Base-by-base conservation (phyloP, 257 asterid genomes). In the Nicotiana tomentosiformis region DNA sequence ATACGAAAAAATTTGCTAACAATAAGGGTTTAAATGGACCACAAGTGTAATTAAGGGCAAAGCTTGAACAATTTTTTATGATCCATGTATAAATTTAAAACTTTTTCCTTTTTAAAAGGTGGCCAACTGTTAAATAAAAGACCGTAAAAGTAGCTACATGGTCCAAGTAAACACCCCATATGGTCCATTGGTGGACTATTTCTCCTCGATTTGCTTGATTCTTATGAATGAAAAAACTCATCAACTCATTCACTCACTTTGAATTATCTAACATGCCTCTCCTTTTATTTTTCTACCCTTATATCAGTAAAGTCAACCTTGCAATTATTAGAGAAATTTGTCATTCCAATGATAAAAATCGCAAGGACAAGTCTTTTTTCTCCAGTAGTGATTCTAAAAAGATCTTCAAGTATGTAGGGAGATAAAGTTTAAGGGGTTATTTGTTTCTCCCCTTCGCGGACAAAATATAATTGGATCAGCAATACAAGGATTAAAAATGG, bases 181-280 rank as follows among this genome's bases (percentile, higher is more conserved):
- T 74, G 61, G 62, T 74, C 67, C 82, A 12, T 60, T 78, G 72
- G 56, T 60, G 20, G 58, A 61, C 82, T 79, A 61, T 37, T 78
- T 64, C 53, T 58, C 58, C 55, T 60, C 69, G 62, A 46, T 74
- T 49, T 46, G 23, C 78, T 72, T 74, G 61, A 79, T 61, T 60
- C 43, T 61, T 61, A 37, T 79, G 69, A 60, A 79, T 61, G 72
- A 58, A 58, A 57, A 58, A 79, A 61, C 60, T 62, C 55, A 49
- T 26, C 80, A 23, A 49, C 23, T 49, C 62, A 72, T 49, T 72
- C 33, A 7, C 56, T 46, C 79, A 74, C 61, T 23, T 74, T 3
- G 79, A 74, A 49, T 26, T 26, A 74, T 49, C 29, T 49, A 49
- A 74, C 62, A 49, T 74, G 80, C n/a, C 43, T 26, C 78, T 72